Evolutionary conservation across 768 basidiomycete genomes (phyloP).

Genomic region (Coprinopsis sp.): DNA sequence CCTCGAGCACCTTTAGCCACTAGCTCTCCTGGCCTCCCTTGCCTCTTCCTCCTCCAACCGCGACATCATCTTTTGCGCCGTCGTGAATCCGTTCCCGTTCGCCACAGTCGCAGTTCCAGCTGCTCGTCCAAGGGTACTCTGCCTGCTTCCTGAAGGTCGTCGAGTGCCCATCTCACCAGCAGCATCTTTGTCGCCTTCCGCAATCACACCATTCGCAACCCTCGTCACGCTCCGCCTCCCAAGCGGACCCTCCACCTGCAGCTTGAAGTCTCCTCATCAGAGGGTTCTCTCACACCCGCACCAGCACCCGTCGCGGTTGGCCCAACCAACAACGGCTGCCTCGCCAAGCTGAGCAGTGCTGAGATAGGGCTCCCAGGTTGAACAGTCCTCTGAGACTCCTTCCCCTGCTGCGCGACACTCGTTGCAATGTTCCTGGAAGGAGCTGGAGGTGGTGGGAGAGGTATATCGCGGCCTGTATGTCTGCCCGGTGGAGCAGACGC

Average conservation of each 20-base stretch:
- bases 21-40: slow-evolving; percentile 31
- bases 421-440: slow-evolving; percentile 42
- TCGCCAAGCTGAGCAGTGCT: slow-evolving; percentile 82
- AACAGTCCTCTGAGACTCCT: slow-evolving; percentile 93
- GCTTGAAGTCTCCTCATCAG: slow-evolving; percentile 55
- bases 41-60: slow-evolving; percentile 32
- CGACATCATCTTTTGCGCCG: slow-evolving; percentile 22
- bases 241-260: slow-evolving; percentile 39
- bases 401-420: slow-evolving; percentile 80
- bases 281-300: slow-evolving; percentile 37
- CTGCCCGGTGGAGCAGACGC: no score
- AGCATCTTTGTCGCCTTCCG: slow-evolving; percentile 26
- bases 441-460: slow-evolving; percentile 10
- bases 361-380: slow-evolving; percentile 94
- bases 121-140: no score
- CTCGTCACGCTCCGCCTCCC: slow-evolving; percentile 35
- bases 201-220: slow-evolving; percentile 41
- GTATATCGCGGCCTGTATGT: no score
- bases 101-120: background rate
- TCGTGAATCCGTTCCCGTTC: background rate
- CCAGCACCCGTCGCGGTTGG: no score
- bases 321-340: slow-evolving; percentile 81
- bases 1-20: slow-evolving; percentile 73
- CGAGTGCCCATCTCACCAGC: background rate
- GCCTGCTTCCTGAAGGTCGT: no score